Base-by-base conservation (phyloP, 2,329 filamentous ascomycete genomes). In the Talaromyces sp. region DNA sequence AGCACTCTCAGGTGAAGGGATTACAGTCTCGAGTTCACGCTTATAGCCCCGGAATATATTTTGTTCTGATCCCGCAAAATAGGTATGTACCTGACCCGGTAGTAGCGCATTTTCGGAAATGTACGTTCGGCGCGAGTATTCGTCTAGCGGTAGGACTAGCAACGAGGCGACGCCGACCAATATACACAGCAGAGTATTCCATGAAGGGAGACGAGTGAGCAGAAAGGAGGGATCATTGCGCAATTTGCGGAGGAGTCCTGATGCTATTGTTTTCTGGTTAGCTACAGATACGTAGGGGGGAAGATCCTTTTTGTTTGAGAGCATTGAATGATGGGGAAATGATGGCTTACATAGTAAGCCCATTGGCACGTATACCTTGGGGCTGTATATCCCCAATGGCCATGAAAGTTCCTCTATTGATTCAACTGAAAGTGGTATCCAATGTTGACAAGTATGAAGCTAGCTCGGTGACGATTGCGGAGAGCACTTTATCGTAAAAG, bases 51-150 rank as follows among this genome's bases (percentile, higher is more conserved):
- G 86, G 74, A 98, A 93, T 69, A 98, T 87, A 77, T 97, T 91
- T 81, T 98, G 93, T 76, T 99, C 95, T 77, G 92, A 97, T 19
- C 95, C 95, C 7, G 91, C 89, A 75, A 99, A 99, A 79, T 99
- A 99, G 1, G 95, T 97, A 80, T 98, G 94, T 9, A 98, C 95
- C 78, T 99, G 95, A 2, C 93, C 95, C 0, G 95, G 95, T 15
- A 99, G 83, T 39, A 99, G 87, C 11, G 95, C 95, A 77, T 99
- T 99, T 78, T 99, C 95, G 50, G 94, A 98, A 65, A 99, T 95
- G 78, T 99, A 99, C 0, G 94, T 99, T 67, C 87, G 85, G 69
- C 95, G 88, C 60, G 93, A 97, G 81, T 98, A 97, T 70, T 93
- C 87, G 78, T 98, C 86, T 62, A 98, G 84, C 2, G 95, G 95